Percentiles rank a stretch among this genome's conserved stretches.
These are phyloP conservation scores for Pichia sp. DNA, from an alignment of 1,139 yeast genomes.

Conservation along the genomic window DNA sequence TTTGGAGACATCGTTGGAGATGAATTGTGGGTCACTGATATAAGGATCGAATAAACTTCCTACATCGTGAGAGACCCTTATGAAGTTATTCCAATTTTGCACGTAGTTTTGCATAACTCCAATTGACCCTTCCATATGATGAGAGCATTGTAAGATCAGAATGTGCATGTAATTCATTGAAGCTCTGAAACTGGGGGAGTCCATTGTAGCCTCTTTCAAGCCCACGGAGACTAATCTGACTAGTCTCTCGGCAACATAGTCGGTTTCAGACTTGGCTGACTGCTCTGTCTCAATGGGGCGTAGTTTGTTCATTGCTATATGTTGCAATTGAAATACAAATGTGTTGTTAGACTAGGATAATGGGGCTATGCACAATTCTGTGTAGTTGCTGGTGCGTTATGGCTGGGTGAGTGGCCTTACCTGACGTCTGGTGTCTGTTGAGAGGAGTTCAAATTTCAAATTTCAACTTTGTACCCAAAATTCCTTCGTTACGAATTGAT, in stretches of 20 bases:
- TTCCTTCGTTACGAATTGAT: too few relatives aligned
- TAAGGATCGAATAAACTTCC: slow-evolving; percentile 12
- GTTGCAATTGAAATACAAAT: too few relatives aligned
- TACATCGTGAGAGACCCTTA: slow-evolving; percentile 14
- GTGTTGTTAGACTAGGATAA: too few relatives aligned
- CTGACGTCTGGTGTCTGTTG: too few relatives aligned
- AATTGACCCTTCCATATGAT: slow-evolving; percentile 59
- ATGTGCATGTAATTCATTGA: slow-evolving; percentile 57
- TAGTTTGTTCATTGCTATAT: not conserved
- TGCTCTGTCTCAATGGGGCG: not conserved
- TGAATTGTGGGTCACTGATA: slow-evolving; percentile 10
- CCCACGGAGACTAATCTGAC: slow-evolving; percentile 67
- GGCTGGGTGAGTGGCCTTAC: too few relatives aligned
- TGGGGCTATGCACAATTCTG: too few relatives aligned
- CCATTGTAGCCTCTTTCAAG: slow-evolving; percentile 87
- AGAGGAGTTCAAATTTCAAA: too few relatives aligned
- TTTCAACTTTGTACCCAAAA: too few relatives aligned
- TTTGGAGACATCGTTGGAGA: slow-evolving; percentile 39
- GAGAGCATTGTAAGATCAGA: slow-evolving; percentile 62
- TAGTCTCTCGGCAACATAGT: slow-evolving; percentile 19
- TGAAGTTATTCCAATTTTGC: slow-evolving; percentile 16
- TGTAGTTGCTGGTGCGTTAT: too few relatives aligned
- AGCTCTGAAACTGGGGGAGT: slow-evolving; percentile 88
- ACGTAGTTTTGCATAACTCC: slow-evolving; percentile 50
- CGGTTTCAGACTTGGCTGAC: not conserved